Percentiles rank a stretch among this genome's conserved stretches.
phyloP scores from a whole-genome alignment of 2,329 filamentous ascomycete genomes.

The Chaetomium strumarium region DNA sequence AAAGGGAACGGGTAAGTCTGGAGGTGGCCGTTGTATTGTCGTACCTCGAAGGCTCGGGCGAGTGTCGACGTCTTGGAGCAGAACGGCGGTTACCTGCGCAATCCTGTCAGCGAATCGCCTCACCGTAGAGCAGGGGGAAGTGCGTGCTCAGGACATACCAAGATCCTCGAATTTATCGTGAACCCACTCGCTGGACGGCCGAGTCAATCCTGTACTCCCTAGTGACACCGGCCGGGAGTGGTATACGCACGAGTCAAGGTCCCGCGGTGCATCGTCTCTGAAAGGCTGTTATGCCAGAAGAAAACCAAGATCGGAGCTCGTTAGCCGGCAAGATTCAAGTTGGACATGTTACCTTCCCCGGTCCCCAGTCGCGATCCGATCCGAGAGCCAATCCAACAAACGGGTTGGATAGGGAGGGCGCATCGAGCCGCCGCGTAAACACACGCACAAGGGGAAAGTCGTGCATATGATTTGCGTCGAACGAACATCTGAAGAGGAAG shows the following conservation, averaged over 20 bases:
- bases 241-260: slow-evolving; percentile 61
- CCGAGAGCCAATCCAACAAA: slow-evolving; percentile 26
- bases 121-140: background rate
- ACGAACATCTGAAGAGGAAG: slow-evolving; percentile 20
- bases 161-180: slow-evolving; percentile 84
- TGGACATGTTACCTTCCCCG: slow-evolving; percentile 30
- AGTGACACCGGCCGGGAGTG: background rate
- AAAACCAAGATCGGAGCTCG: slow-evolving; percentile 33
- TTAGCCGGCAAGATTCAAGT: slow-evolving; percentile 39
- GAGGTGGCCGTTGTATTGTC: background rate
- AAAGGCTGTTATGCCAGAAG: slow-evolving; percentile 49
- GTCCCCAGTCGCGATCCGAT: slow-evolving; percentile 27
- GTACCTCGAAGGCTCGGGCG: slow-evolving; percentile 33
- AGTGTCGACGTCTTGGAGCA: slow-evolving; percentile 22
- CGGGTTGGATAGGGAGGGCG: slow-evolving; percentile 15
- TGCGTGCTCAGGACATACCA: slow-evolving; percentile 37
- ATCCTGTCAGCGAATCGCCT: slow-evolving; percentile 6
- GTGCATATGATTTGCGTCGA: slow-evolving; percentile 22
- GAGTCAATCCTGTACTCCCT: slow-evolving; percentile 23
- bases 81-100: slow-evolving; percentile 20
- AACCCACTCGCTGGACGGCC: slow-evolving; percentile 70
- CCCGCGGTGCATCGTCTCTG: slow-evolving; percentile 56
- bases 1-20: background rate
- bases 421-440: slow-evolving; percentile 28
- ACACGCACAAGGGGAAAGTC: slow-evolving; percentile 6